phyloP scores from a whole-genome alignment of 2,329 filamentous ascomycete genomes.

The Ophiosphaerella herpotricha region DNA sequence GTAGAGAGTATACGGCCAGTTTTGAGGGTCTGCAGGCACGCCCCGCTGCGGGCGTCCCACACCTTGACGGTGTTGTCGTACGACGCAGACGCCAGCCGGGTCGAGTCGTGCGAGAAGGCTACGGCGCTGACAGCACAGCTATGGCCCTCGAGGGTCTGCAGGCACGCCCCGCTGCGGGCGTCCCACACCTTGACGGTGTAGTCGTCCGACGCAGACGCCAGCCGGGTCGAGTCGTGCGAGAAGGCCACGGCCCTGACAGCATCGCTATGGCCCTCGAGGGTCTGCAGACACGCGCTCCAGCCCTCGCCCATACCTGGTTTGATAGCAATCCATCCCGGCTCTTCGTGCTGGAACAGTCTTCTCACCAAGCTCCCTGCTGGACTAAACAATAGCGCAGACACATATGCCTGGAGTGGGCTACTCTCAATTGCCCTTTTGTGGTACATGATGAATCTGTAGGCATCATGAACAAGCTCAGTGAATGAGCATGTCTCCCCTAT shows the following conservation, averaged over 20 bases:
- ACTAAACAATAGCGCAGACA: slow-evolving; percentile 27
- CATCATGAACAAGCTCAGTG: slow-evolving; percentile 15
- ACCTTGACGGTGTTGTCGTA: slow-evolving; percentile 10
- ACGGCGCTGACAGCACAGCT: slow-evolving; percentile 10
- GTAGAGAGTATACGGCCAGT: no score
- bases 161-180: not conserved
- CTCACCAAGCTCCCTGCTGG: slow-evolving; percentile 18
- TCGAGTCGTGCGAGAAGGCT: slow-evolving; percentile 21
- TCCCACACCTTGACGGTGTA: slow-evolving; percentile 16
- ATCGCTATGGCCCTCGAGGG: slow-evolving; percentile 18
- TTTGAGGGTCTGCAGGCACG: slow-evolving; percentile 16
- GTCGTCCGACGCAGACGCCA: not conserved
- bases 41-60: slow-evolving; percentile 5
- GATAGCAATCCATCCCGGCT: slow-evolving; percentile 14
- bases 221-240: slow-evolving; percentile 12
- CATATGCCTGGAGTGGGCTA: slow-evolving; percentile 28
- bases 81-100: not conserved
- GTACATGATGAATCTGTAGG: slow-evolving; percentile 27
- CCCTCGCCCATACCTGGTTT: slow-evolving; percentile 8
- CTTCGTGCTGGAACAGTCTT: slow-evolving; percentile 16
- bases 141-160: slow-evolving; percentile 22
- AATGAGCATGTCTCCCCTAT: not conserved
- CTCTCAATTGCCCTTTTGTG: slow-evolving; percentile 22
- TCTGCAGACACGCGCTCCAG: slow-evolving; percentile 3
- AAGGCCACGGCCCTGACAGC: slow-evolving; percentile 18